Conservation (phyloP, 2,329 filamentous ascomycete genomes). For the Berkeleyomyces basicola region DNA sequence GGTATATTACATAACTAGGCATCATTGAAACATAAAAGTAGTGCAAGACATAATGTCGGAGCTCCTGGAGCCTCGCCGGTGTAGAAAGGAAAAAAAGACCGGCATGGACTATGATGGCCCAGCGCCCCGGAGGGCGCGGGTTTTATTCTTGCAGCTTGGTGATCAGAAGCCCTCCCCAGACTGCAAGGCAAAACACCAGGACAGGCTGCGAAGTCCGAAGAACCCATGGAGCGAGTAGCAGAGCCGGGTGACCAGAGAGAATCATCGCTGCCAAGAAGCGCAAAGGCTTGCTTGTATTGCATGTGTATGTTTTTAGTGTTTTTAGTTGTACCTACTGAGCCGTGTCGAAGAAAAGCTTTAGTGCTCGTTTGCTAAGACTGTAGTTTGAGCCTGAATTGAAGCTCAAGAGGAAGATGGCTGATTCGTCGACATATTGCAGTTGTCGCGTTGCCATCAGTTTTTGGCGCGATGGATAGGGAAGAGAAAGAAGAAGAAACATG, state of each 20-base stretch:
- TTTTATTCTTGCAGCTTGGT: constrained; percentile 21
- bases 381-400: neutral
- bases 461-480: neutral
- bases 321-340: neutral
- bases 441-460: neutral
- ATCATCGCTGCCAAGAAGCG: constrained; percentile 4
- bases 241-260: constrained; percentile 12
- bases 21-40: neutral
- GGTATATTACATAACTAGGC: constrained; percentile 1
- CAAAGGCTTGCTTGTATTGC: neutral
- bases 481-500: neutral
- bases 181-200: constrained; percentile 9
- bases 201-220: constrained; percentile 9
- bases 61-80: constrained; percentile 27
- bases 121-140: constrained; percentile 10
- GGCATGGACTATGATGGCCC: constrained; percentile 29
- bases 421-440: neutral
- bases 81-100: constrained; percentile 19
- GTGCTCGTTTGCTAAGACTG: neutral
- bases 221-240: constrained; percentile 13
- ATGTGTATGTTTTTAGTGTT: neutral
- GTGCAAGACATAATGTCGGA: constrained; percentile 21
- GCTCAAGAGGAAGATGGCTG: neutral
- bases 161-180: constrained; percentile 9
- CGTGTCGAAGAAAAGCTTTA: neutral